Evolutionary conservation across 2,329 filamentous ascomycete genomes (phyloP), one percentile per base, ranked within the genome.

Genomic region (Ceratocystiopsis brevicomis): DNA sequence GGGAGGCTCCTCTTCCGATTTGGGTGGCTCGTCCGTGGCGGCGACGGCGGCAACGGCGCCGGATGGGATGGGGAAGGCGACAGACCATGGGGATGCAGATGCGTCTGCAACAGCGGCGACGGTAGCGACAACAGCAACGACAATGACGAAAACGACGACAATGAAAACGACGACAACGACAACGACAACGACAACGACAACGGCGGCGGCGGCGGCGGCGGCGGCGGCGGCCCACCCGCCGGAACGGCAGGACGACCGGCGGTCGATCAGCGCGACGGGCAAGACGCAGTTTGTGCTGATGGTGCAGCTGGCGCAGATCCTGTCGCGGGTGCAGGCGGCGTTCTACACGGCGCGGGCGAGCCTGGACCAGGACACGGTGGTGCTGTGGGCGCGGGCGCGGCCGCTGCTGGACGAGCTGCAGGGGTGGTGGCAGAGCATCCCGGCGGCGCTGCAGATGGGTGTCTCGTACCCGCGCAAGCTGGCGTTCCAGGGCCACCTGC

Each of bases 361-460:
- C 38, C 49, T 51, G 38, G 55, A 57, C 42, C 55, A 57, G 40
- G 55, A 58, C 21, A 57, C 55, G 0, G 43, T 51, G 9, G 37
- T 54, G 14, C 62, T 68, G 1, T 58, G 67, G 13, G 62, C 66
- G 46, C 63, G 64, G 33, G 66, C 66, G 1, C 63, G 64, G 38
- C 65, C 66, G 2, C 58, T 69, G 1, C 64, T 68, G 12, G 58
- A 67, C 19, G 58, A 58, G 37, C 52, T 71, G n/a, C 64, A 63
- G 32, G 57, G 59, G 40, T 70, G 67, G 67, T 66, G 62, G 42
- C 57, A 61, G 21, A 59, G 50, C 21, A 54, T 69, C 9, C 65
- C 65, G 0, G 56, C 62, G 11, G 58, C 57, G 38, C 56, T 68
- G 16, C 62, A 65, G 40, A 62, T 69, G 53, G 61, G 65, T 41